phyloP scores from a whole-genome alignment of 371 early-diverging fungal genomes.

The Polyrhizophydium stewartii region DNA sequence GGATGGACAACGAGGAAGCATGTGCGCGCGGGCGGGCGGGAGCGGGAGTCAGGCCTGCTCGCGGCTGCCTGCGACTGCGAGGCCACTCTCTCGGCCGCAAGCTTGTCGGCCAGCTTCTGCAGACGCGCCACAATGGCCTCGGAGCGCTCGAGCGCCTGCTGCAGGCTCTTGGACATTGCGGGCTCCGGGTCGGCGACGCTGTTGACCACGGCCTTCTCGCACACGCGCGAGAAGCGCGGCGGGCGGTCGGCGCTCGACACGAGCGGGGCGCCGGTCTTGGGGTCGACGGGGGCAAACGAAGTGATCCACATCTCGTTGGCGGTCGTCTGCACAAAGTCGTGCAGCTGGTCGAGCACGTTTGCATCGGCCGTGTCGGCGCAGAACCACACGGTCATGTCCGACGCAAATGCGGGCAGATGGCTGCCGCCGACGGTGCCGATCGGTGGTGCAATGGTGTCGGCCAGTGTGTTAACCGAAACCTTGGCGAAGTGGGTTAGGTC shows the following conservation, averaged over 20 bases:
- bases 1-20: constrained; percentile 20
- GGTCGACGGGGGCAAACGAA: neutral
- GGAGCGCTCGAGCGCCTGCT: constrained; percentile 12
- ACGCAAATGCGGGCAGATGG: neutral
- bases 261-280: neutral
- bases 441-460: constrained; percentile 30
- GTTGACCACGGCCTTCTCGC: constrained; percentile 23
- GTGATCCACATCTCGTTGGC: constrained; percentile 23
- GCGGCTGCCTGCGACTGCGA: too few species aligned
- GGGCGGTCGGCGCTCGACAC: neutral
- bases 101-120: constrained; percentile 12
- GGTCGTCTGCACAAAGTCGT: constrained; percentile 25
- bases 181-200: constrained; percentile 21
- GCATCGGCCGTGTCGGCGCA: constrained; percentile 13
- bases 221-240: constrained; percentile 3
- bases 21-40: constrained; percentile 3
- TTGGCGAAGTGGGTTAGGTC: constrained; percentile 17
- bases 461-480: constrained; percentile 6
- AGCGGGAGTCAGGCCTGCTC: too few species aligned
- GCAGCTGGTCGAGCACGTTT: constrained; percentile 20
- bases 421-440: constrained; percentile 1
- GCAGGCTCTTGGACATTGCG: neutral
- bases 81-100: too few species aligned
- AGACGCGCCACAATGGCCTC: constrained; percentile 17
- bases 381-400: constrained; percentile 24